These are phyloP conservation scores for Solanum etuberosum DNA, from an alignment of 257 asterid genomes.

Conservation along the genomic window DNA sequence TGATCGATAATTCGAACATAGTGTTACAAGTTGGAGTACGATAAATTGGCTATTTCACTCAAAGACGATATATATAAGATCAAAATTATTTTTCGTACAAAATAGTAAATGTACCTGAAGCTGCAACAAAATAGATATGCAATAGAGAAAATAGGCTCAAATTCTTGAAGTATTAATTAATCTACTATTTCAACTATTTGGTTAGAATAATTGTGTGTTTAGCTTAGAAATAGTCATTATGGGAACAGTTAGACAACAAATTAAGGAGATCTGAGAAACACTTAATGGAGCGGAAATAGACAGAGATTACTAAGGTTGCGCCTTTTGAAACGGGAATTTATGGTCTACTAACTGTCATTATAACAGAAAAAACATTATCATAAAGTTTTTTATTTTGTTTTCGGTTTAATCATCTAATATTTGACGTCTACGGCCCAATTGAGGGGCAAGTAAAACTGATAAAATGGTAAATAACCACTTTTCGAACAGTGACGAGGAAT, in stretches of 20 bases:
- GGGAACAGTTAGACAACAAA: not conserved
- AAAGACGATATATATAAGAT: not conserved
- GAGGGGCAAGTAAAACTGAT: not conserved
- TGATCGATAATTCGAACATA: not conserved
- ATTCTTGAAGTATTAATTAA: not conserved
- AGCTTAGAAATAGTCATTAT: constrained; percentile 9
- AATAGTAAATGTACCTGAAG: not conserved
- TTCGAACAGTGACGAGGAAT: not conserved
- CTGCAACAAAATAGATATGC: not conserved
- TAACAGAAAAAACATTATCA: not conserved
- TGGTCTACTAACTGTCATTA: not conserved
- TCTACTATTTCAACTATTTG: not conserved
- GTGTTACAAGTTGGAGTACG: not conserved
- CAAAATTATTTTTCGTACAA: not conserved
- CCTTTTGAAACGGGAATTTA: constrained; percentile 11
- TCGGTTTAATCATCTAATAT: not conserved
- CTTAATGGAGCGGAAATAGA: not conserved
- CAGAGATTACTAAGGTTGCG: constrained; percentile 3
- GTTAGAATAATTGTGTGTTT: not conserved
- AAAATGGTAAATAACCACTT: not conserved
- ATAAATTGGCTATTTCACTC: not conserved
- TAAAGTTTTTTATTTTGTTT: not conserved
- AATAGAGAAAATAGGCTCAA: not conserved
- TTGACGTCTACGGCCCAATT: not conserved
- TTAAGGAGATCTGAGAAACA: constrained; percentile 2